Conservation (phyloP, 495 filamentous ascomycete species). For the Neurospora intermedia region DNA sequence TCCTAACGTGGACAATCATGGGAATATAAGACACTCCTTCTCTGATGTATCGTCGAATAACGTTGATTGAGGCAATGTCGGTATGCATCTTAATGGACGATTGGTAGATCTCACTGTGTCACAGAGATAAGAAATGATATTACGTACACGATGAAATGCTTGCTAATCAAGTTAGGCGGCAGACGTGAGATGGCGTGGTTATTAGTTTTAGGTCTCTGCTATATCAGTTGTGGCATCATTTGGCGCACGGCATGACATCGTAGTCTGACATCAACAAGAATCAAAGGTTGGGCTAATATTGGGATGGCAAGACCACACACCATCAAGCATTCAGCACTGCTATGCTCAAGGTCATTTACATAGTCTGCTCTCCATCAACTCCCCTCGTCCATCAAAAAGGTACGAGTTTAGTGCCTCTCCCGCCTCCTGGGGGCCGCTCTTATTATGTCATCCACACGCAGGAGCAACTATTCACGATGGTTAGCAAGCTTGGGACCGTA, state of each 20-base stretch:
- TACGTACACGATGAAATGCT: not conserved
- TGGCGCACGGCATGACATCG: not conserved
- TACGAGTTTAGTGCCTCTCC: conserved; percentile 17
- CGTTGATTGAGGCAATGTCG: not conserved
- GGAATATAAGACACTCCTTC: not conserved
- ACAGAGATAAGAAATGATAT: not conserved
- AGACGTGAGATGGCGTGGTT: not conserved
- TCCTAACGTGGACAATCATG: not conserved
- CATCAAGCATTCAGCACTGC: not conserved
- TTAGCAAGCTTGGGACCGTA: conserved; percentile 7
- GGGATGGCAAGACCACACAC: not conserved
- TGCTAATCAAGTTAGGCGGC: not conserved
- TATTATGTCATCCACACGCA: conserved; percentile 31
- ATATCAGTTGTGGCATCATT: not conserved
- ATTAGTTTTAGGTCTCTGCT: not conserved
- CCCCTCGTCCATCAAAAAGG: not conserved
- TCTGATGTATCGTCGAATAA: not conserved
- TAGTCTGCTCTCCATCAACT: not conserved
- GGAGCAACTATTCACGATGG: conserved; percentile 14
- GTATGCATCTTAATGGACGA: not conserved
- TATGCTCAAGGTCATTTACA: not conserved
- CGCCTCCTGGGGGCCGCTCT: conserved; percentile 27
- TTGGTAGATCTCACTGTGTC: not conserved
- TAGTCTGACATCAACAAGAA: not conserved
- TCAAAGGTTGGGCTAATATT: not conserved